These are phyloP conservation scores for Parathielavia appendiculata DNA, from an alignment of 495 filamentous ascomycete species.

Conservation along the genomic window DNA sequence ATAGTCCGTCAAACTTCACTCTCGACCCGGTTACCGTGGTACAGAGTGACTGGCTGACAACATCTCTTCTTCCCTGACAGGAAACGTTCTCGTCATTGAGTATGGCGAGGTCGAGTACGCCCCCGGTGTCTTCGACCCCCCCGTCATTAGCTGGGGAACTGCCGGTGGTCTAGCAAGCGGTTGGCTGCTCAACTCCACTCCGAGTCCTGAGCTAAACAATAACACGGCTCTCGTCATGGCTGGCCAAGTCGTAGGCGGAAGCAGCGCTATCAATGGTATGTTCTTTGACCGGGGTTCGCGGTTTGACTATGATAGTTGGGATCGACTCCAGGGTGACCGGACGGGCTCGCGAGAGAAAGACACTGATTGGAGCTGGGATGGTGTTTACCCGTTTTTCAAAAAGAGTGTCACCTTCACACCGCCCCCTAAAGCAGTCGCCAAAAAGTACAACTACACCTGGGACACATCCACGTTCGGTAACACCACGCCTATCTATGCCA, in stretches of 20 bases:
- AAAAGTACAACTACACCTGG: conserved; percentile 21
- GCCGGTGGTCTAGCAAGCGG: not conserved
- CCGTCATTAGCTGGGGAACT: conserved; percentile 10
- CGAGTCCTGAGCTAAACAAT: conserved; percentile 23
- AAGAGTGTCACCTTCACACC: conserved; percentile 31
- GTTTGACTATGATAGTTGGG: conserved; percentile 49
- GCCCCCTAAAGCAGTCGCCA: conserved; percentile 10
- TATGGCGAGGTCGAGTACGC: conserved; percentile 33
- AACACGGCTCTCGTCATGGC: conserved; percentile 26
- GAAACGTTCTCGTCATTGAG: conserved; percentile 39
- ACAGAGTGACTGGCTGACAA: not conserved
- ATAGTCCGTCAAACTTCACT: conserved; percentile 9
- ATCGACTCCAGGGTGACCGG: conserved; percentile 38
- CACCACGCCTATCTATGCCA: conserved; percentile 17
- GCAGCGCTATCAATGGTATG: conserved; percentile 41
- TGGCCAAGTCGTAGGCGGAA: conserved; percentile 39
- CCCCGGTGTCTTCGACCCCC: conserved; percentile 20
- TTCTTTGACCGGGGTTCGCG: conserved; percentile 32
- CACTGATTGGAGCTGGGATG: conserved; percentile 33
- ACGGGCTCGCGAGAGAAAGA: conserved; percentile 2
- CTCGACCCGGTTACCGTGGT: not conserved
- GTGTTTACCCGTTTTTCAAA: conserved; percentile 39
- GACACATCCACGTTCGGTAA: conserved; percentile 18
- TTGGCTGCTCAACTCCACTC: conserved; percentile 7
- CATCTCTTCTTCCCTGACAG: conserved; percentile 15